phyloP scores from a whole-genome alignment of 2,329 filamentous ascomycete species.

The Thyridium curvatum region DNA sequence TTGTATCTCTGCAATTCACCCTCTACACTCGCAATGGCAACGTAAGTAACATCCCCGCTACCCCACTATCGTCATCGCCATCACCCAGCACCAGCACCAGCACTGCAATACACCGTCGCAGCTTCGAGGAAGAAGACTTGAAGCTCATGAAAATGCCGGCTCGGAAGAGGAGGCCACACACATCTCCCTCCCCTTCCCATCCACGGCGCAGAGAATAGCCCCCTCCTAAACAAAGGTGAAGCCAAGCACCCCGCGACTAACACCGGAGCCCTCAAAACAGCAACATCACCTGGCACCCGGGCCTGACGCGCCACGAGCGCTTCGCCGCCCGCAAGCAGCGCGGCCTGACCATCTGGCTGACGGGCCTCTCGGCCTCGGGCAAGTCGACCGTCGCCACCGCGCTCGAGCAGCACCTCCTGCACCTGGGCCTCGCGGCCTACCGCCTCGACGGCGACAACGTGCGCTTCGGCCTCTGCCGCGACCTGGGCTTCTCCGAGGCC shows the following conservation, averaged over 20 bases:
- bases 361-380: slow-evolving; percentile 89
- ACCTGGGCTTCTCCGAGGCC: slow-evolving; percentile 87
- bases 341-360: slow-evolving; percentile 96
- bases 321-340: slow-evolving; percentile 70
- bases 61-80: slow-evolving; percentile 3
- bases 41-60: slow-evolving; percentile 17
- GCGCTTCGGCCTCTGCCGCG: slow-evolving; percentile 95
- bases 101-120: no score
- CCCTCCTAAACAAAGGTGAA: no score
- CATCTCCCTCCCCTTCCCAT: no score
- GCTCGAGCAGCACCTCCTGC: slow-evolving; percentile 92
- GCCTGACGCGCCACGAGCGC: slow-evolving; percentile 73
- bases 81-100: no score
- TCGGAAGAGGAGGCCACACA: no score
- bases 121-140: no score
- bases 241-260: no score
- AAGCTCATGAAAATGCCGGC: no score
- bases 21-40: slow-evolving; percentile 11
- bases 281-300: slow-evolving; percentile 87
- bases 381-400: slow-evolving; percentile 97
- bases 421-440: slow-evolving; percentile 78
- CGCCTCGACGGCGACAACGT: slow-evolving; percentile 97
- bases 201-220: no score
- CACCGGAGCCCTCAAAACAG: slow-evolving; percentile 34
- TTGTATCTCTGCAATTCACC: slow-evolving; percentile 1